A percentile compares a stretch with the other conserved stretches of the same genome.
Conservation (phyloP, 306 rosid species). For the Gynostemma pentaphyllum region DNA sequence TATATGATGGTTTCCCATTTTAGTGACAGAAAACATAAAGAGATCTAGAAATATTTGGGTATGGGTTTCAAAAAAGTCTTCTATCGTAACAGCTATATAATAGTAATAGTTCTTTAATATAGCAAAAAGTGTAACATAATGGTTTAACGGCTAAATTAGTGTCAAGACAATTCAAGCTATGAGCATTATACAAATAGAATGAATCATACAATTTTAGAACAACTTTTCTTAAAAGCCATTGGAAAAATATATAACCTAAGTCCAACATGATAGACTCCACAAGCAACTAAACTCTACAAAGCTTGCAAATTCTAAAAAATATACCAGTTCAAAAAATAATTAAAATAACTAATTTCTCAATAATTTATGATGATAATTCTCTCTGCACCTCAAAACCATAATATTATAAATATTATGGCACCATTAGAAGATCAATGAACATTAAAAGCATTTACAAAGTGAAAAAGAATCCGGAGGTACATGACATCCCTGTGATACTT, state of each 20-base stretch:
- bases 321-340: not conserved
- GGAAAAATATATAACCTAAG: not conserved
- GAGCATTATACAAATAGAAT: not conserved
- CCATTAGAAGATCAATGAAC: not conserved
- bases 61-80: too few relatives aligned
- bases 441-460: not conserved
- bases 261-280: not conserved
- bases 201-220: not conserved
- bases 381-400: not conserved
- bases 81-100: too few relatives aligned
- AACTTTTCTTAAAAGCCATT: not conserved
- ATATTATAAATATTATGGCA: not conserved
- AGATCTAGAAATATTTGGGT: too few relatives aligned
- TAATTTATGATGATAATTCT: not conserved
- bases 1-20: too few relatives aligned
- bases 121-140: too few relatives aligned
- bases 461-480: not conserved
- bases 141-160: too few relatives aligned
- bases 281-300: constrained; percentile 3
- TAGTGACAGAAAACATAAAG: too few relatives aligned
- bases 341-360: not conserved
- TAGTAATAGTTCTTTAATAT: too few relatives aligned
- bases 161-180: too few relatives aligned
- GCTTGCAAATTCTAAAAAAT: not conserved
- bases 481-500: constrained; percentile 32